These are phyloP conservation scores for Musa acuminata DNA, from an alignment of 176 grass and related monocot genomes.

Conservation along the genomic window DNA sequence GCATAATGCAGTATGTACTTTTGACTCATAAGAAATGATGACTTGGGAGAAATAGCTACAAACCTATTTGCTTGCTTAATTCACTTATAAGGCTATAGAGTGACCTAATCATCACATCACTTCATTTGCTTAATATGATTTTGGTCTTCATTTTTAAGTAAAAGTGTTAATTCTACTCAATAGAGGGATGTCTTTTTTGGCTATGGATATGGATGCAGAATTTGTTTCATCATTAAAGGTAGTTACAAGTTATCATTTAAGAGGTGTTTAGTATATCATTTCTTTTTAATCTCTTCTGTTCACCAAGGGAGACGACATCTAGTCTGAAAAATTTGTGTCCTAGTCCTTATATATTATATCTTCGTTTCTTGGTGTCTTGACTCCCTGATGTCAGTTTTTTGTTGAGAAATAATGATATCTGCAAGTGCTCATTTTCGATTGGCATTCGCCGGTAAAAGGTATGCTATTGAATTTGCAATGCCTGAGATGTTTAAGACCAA, in stretches of 20 bases:
- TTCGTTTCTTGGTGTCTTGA: background rate
- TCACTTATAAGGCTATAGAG: background rate
- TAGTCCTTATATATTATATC: background rate
- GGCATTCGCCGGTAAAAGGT: background rate
- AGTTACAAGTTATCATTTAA: background rate
- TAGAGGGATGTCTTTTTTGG: background rate
- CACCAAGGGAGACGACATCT: background rate
- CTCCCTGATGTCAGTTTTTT: background rate
- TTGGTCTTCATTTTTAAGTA: background rate
- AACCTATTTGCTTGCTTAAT: background rate
- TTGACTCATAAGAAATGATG: background rate
- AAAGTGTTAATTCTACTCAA: background rate
- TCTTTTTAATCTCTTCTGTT: background rate
- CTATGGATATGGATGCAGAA: background rate
- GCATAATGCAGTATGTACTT: conserved; percentile 43
- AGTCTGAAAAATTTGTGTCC: too few relatives aligned
- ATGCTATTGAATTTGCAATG: background rate
- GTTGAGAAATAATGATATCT: background rate
- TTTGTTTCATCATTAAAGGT: background rate
- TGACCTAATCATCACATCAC: background rate
- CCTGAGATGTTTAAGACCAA: background rate
- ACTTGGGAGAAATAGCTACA: background rate
- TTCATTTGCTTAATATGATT: conserved; percentile 7
- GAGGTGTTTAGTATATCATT: background rate
- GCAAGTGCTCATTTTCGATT: background rate